phyloP scores from a whole-genome alignment of 345 rosid species.

The Citrus unshiu region DNA sequence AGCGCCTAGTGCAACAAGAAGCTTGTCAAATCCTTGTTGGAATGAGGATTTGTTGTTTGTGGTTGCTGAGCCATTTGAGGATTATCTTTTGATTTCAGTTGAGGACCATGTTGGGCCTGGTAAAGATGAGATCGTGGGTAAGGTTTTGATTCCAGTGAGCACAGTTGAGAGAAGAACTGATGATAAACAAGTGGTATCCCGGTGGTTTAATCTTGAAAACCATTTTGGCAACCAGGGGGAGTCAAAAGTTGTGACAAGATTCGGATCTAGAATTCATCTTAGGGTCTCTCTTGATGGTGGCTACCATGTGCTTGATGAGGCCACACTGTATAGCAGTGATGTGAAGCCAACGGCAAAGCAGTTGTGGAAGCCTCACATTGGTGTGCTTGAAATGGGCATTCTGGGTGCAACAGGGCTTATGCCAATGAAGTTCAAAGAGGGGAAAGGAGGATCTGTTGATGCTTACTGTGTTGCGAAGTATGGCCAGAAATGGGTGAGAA shows the following conservation, averaged over 20 bases:
- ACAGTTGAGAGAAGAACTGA: constrained; percentile 44
- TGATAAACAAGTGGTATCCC: constrained; percentile 48
- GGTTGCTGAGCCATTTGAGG: constrained; percentile 74
- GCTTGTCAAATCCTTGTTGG: constrained; percentile 62
- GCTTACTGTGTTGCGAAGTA: constrained; percentile 75
- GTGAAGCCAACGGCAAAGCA: constrained; percentile 57
- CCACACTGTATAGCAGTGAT: constrained; percentile 58
- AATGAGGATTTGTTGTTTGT: constrained; percentile 71
- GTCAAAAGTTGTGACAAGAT: constrained; percentile 33
- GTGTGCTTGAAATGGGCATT: constrained; percentile 75
- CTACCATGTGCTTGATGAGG: constrained; percentile 69
- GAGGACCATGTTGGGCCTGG: constrained; percentile 56
- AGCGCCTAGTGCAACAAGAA: constrained; percentile 31
- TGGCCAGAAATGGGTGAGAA: constrained; percentile 76
- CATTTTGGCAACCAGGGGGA: constrained; percentile 29
- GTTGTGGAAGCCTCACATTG: constrained; percentile 65
- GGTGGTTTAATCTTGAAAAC: constrained; percentile 67
- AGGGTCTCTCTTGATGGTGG: constrained; percentile 64
- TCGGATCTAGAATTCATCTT: constrained; percentile 60
- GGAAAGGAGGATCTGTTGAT: constrained; percentile 51
- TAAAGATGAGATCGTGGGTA: constrained; percentile 50
- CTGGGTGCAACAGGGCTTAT: constrained; percentile 57
- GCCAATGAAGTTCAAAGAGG: constrained; percentile 59
- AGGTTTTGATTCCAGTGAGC: constrained; percentile 45
- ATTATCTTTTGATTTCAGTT: constrained; percentile 42